Base-by-base conservation (phyloP, 169 alveolate species). In the Babesia bigemina region DNA sequence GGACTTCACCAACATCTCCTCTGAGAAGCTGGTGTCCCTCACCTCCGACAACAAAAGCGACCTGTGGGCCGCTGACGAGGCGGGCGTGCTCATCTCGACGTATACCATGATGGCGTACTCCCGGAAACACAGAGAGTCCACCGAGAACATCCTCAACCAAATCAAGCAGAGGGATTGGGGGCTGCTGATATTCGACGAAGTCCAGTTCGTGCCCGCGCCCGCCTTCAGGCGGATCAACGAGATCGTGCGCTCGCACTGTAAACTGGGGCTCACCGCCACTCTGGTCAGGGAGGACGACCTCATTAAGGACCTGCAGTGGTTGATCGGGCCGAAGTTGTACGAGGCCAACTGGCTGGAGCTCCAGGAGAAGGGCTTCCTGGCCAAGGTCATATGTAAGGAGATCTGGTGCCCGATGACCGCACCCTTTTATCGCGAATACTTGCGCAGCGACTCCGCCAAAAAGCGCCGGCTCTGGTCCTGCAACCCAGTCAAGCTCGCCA, bases 261-360 rank as follows among this genome's bases (percentile, higher is more conserved):
- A 96, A 79, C 88, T 96, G 49, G 99, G 99, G 2, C 92, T 98
- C 29, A 98, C 99, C 10, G 99, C 99, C 17, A 98, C 99, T 9
- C 95, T 98, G 48, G 99, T 98, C 36, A 91, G 99, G 93, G 99
- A 98, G 75, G 99, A 98, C 79, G 95, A 95, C 58, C 92, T 94
- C 66, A 97, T 98, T 63, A 92, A 95, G 63, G 99, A 98, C 78
- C 92, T 98, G 61, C 99, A 97, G 85, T 98, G 98, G 96, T 93
- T 98, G 74, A 96, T 98, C 65, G 99, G 99, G 4, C 99, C 99
- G 22, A 98, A 98, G 86, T 91, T 97, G 56, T 97, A 98, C 90
- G 99, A 98, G 90, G 99, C 99, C 29, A 98, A 98, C 91, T 98
- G 99, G 99, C 91, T 96, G 45, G 99, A 98, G 78, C 87, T 98